Percentiles rank a stretch among this genome's conserved stretches.
These are phyloP conservation scores for Elsinoe batatas DNA, from an alignment of 2,329 filamentous ascomycete species.

Conservation along the genomic window DNA sequence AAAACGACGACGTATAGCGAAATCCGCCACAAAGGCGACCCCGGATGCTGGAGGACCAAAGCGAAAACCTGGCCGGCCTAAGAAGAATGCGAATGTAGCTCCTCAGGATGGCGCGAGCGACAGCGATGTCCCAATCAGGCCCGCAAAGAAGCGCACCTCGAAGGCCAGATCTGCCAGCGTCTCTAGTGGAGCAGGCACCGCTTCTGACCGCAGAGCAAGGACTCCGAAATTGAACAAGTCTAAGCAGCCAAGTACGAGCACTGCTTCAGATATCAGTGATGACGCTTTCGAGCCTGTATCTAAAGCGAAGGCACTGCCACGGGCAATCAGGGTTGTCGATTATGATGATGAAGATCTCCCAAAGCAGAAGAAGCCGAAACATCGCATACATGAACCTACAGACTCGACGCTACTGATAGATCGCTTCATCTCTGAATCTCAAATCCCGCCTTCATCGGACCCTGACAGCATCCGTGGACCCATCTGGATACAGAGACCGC, in stretches of 20 bases:
- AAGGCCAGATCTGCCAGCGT: neutral
- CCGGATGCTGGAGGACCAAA: constrained; percentile 16
- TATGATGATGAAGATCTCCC: constrained; percentile 11
- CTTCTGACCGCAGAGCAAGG: constrained; percentile 8
- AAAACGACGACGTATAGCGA: constrained; percentile 20
- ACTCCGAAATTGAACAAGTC: constrained; percentile 9
- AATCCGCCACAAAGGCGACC: constrained; percentile 16
- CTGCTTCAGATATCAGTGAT: constrained; percentile 18
- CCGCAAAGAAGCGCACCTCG: neutral
- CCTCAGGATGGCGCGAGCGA: neutral
- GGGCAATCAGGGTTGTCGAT: constrained; percentile 9
- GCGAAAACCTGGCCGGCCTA: constrained; percentile 5
- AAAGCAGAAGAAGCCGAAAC: constrained; percentile 28
- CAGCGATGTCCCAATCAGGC: constrained; percentile 1
- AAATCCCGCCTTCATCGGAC: constrained; percentile 34
- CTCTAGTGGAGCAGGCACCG: neutral
- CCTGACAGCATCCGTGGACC: constrained; percentile 38
- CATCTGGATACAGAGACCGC: constrained; percentile 37
- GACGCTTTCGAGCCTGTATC: constrained; percentile 17
- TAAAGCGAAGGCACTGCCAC: neutral
- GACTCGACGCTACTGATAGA: constrained; percentile 21
- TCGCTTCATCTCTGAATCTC: constrained; percentile 35
- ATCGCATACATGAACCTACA: constrained; percentile 35
- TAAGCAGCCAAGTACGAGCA: neutral
- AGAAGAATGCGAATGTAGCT: neutral